A percentile compares a stretch with the other conserved stretches of the same genome.
Conservation (phyloP, 192 early-diverging fungal species). For the Coemansia sp. region DNA sequence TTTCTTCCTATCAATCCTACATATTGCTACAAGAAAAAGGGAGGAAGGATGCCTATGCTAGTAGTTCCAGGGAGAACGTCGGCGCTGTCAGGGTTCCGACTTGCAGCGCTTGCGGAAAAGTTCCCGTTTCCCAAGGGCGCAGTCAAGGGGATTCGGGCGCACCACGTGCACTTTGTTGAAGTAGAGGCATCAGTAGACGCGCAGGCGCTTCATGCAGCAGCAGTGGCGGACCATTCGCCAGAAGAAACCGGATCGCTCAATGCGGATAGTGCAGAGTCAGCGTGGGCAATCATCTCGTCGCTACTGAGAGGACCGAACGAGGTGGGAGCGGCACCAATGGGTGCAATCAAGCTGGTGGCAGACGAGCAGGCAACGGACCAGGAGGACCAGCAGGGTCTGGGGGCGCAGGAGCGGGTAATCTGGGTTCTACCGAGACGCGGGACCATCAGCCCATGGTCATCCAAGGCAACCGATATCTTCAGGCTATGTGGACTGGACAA, state of each 20-base stretch:
- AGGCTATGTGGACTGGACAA: constrained; percentile 79
- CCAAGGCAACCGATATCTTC: constrained; percentile 98
- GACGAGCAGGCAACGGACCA: constrained; percentile 3
- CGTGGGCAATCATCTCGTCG: constrained; percentile 35
- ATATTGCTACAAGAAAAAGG: background rate
- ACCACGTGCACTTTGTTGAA: constrained; percentile 79
- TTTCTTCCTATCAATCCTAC: too few species aligned
- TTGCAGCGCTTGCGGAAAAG: constrained; percentile 58
- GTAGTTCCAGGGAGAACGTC: constrained; percentile 77
- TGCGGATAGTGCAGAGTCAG: constrained; percentile 19
- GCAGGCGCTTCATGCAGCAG: constrained; percentile 53
- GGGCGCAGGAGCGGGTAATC: constrained; percentile 33
- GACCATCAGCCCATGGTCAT: constrained; percentile 99
- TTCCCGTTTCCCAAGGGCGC: constrained; percentile 59
- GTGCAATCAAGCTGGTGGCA: constrained; percentile 28
- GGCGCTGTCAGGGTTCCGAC: constrained; percentile 78
- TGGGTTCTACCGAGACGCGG: constrained; percentile 88
- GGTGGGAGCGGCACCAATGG: constrained; percentile 12
- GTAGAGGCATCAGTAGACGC: constrained; percentile 28
- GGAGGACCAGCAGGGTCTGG: constrained; percentile 7
- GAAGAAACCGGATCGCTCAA: constrained; percentile 7
- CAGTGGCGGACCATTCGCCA: constrained; percentile 31
- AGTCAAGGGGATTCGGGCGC: constrained; percentile 58
- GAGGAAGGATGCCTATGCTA: constrained; percentile 70
- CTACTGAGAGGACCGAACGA: constrained; percentile 45